phyloP scores from a whole-genome alignment of 2,329 filamentous ascomycete genomes.

The Cercospora sp. region DNA sequence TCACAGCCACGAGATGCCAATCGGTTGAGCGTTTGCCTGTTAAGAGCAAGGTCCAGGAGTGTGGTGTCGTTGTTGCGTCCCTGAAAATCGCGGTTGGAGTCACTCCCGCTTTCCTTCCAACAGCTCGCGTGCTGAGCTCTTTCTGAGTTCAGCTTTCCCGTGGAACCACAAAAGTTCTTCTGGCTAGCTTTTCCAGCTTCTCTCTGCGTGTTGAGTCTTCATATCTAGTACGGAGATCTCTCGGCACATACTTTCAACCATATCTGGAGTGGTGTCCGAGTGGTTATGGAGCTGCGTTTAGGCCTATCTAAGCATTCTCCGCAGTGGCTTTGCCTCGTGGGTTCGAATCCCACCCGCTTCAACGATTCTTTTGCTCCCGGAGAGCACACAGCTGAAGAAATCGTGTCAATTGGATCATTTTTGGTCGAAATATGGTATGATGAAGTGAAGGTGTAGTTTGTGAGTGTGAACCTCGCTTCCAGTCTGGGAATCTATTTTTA shows the following conservation, averaged over 20 bases:
- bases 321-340: constrained; percentile 34
- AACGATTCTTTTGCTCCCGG: constrained; percentile 28
- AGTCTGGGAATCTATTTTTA: too few relatives aligned
- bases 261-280: constrained; percentile 25
- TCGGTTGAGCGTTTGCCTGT: neutral
- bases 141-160: neutral
- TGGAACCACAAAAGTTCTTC: neutral
- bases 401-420: neutral
- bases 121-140: neutral
- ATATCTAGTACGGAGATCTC: neutral
- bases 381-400: neutral
- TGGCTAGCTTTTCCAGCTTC: neutral
- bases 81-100: neutral
- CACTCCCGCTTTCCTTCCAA: neutral
- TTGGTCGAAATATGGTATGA: neutral
- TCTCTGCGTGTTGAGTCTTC: neutral
- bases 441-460: neutral
- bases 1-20: neutral
- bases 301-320: constrained; percentile 32
- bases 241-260: constrained; percentile 4
- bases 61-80: neutral
- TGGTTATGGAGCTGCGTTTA: constrained; percentile 37
- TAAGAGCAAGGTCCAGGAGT: neutral
- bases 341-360: constrained; percentile 24
- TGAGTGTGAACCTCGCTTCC: too few relatives aligned